Conservation (phyloP, 192 early-diverging fungal genomes). For the Helicostylum pulchrum region DNA sequence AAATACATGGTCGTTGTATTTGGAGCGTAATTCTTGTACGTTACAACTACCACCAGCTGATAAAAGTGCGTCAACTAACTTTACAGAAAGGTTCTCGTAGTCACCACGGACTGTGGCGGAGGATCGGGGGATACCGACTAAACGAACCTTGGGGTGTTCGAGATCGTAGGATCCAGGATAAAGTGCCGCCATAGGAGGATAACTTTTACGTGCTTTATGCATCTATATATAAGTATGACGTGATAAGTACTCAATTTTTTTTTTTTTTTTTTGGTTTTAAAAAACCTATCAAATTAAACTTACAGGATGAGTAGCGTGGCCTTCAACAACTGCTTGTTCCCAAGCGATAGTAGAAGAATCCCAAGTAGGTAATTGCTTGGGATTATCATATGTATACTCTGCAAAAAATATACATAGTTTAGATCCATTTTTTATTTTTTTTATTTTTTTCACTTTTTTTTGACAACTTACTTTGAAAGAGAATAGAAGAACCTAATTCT, state of each 20-base stretch:
- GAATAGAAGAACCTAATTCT: constrained; percentile 55
- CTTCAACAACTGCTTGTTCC: constrained; percentile 65
- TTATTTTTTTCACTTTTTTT: constrained; percentile 1
- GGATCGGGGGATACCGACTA: constrained; percentile 47
- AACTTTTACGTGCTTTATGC: constrained; percentile 57
- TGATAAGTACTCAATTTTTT: neutral
- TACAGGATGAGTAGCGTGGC: constrained; percentile 66
- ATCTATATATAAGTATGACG: constrained; percentile 36
- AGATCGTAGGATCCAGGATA: constrained; percentile 39
- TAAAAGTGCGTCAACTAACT: constrained; percentile 33
- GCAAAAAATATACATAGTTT: constrained; percentile 1
- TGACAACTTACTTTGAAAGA: constrained; percentile 46
- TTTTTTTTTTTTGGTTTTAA: too few relatives aligned
- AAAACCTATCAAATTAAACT: neutral
- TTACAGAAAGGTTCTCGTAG: constrained; percentile 37
- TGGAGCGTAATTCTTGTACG: neutral
- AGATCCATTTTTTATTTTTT: neutral
- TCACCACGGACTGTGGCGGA: constrained; percentile 43
- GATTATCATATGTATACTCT: constrained; percentile 42
- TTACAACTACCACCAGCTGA: neutral
- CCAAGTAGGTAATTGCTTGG: constrained; percentile 29
- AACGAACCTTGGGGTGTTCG: constrained; percentile 38
- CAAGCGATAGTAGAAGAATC: constrained; percentile 51
- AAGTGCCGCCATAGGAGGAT: constrained; percentile 51
- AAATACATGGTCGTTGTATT: constrained; percentile 38